phyloP scores from a whole-genome alignment of 2,329 filamentous ascomycete species.

The Ceratocystis diversiconidia region DNA sequence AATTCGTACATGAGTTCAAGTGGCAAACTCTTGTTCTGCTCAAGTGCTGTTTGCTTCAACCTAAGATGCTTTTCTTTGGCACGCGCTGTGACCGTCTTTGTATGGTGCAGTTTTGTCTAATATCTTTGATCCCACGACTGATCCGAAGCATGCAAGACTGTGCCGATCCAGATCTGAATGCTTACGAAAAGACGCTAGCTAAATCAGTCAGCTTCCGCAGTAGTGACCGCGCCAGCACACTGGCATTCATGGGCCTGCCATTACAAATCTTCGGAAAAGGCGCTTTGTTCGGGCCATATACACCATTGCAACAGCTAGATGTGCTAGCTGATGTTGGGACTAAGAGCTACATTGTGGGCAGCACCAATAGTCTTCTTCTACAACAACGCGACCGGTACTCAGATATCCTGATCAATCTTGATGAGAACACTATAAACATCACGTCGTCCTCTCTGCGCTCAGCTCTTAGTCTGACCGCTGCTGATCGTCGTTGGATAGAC shows the following conservation, averaged over 20 bases:
- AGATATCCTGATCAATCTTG: constrained; percentile 90
- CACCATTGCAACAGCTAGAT: constrained; percentile 87
- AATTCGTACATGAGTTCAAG: constrained; percentile 87
- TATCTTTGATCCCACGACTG: constrained; percentile 87
- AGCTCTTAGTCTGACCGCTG: constrained; percentile 64
- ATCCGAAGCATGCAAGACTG: constrained; percentile 87
- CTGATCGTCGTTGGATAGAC: constrained; percentile 93
- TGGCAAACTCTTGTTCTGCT: constrained; percentile 88
- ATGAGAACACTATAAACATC: constrained; percentile 75
- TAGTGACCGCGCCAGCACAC: constrained; percentile 76
- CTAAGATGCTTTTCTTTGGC: constrained; percentile 99
- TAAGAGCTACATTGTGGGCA: constrained; percentile 94
- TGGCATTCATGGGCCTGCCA: constrained; percentile 88
- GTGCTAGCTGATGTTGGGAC: constrained; percentile 84
- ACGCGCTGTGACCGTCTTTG: constrained; percentile 90
- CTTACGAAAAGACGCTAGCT: constrained; percentile 58
- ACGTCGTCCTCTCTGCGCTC: constrained; percentile 63
- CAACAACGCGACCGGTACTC: constrained; percentile 94
- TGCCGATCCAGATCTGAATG: constrained; percentile 83
- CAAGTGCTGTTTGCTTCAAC: constrained; percentile 85
- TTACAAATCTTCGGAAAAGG: constrained; percentile 94
- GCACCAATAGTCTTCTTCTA: constrained; percentile 83
- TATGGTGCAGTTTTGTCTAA: constrained; percentile 95
- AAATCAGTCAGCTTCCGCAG: constrained; percentile 77
- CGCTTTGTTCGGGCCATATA: constrained; percentile 91